Evolutionary conservation across 495 filamentous ascomycete species (phyloP), one percentile per base, ranked within the genome.

Genomic region (Xylaria palmicola): DNA sequence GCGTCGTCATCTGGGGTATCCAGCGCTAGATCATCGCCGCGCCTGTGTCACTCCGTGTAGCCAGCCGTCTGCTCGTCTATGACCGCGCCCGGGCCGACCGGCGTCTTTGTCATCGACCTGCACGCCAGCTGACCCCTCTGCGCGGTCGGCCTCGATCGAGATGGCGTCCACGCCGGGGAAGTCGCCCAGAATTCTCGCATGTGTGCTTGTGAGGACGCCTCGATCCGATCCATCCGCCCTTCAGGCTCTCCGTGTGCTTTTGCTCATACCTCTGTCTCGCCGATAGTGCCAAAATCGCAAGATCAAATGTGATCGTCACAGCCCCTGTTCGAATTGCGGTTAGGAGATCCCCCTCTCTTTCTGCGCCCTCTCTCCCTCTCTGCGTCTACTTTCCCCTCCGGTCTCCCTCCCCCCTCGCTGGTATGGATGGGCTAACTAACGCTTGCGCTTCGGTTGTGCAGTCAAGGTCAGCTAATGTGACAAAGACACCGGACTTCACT

Each of bases 301-400:
- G 73, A 82, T 89, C 65, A 86, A 84, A 66, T 90, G 88, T 70
- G 85, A 89, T 67, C 83, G 86, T 43, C 78, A 81, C 40, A 86
- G 85, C 69, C 86, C 88, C 19, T 90, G 87, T 64, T 78, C 82
- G 45, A 86, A 88, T 44, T 90, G 87, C 66, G 67, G 71, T 49
- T 86, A 87, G 69, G 17, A 40, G 9, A 17, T 37, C 48, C 12
- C 55, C 29, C 36, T 37, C 57, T 34, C n/a, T n/a, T n/a, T n/a
- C n/a, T n/a, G n/a, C n/a, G n/a, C n/a, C n/a, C n/a, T n/a, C n/a
- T n/a, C n/a, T n/a, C n/a, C n/a, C n/a, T n/a, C n/a, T n/a, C n/a
- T n/a, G n/a, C n/a, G n/a, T n/a, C n/a, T n/a, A n/a, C n/a, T n/a
- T n/a, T n/a, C n/a, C n/a, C n/a, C n/a, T n/a, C n/a, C n/a, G n/a